Evolutionary conservation across 1,139 yeast genomes (phyloP).

Genomic region (Torulaspora globosa): DNA sequence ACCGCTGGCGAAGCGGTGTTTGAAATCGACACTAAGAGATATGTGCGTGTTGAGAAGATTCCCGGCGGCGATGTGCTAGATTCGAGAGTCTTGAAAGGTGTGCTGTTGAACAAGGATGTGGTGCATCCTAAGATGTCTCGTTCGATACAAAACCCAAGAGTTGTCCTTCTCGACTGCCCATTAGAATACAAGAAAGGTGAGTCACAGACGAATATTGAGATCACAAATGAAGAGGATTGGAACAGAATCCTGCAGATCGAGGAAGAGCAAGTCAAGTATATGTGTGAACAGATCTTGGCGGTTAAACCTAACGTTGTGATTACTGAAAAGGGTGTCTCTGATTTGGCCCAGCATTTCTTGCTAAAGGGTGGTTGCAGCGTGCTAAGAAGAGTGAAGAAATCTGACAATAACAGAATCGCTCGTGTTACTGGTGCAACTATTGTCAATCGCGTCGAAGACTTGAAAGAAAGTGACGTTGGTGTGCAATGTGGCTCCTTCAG

Average conservation of each 20-base stretch:
- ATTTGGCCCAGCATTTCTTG: constrained; percentile 93
- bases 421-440: constrained; percentile 98
- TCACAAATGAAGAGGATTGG: constrained; percentile 96
- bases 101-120: constrained; percentile 90
- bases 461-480: constrained; percentile 87
- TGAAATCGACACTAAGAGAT: constrained; percentile 90
- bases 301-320: constrained; percentile 91
- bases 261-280: constrained; percentile 88
- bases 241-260: constrained; percentile 91
- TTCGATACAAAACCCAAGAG: constrained; percentile 78
- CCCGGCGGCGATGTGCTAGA: constrained; percentile 98
- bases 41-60: constrained; percentile 88
- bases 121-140: constrained; percentile 98
- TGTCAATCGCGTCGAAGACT: constrained; percentile 91
- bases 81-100: constrained; percentile 83
- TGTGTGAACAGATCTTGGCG: constrained; percentile 82
- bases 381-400: constrained; percentile 89
- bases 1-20: constrained; percentile 43
- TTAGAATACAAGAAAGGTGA: constrained; percentile 98
- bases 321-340: constrained; percentile 98
- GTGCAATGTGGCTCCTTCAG: constrained; percentile 84
- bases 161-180: constrained; percentile 90
- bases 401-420: constrained; percentile 94
- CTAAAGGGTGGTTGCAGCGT: constrained; percentile 92
- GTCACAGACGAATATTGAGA: constrained; percentile 96